Percentiles rank a stretch among this genome's conserved stretches.
phyloP scores from a whole-genome alignment of 2,329 filamentous ascomycete species.

The Fusarium aywerte region DNA sequence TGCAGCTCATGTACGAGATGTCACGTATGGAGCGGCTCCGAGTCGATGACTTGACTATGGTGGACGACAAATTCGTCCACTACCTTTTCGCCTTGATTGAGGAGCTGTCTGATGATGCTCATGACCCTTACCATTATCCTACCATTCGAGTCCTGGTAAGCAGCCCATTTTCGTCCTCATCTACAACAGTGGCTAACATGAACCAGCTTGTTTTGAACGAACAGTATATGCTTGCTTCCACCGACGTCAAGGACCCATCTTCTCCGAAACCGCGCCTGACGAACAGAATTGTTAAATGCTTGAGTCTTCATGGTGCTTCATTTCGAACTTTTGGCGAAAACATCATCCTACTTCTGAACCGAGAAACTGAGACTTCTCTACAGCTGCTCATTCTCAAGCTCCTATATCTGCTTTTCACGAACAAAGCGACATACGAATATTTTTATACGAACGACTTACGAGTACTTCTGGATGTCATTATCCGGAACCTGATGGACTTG shows the following conservation, averaged over 20 bases:
- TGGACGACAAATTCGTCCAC: conserved; percentile 82
- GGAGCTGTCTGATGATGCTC: conserved; percentile 82
- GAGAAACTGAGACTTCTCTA: conserved; percentile 92
- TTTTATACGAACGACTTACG: conserved; percentile 98
- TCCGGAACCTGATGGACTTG: conserved; percentile 95
- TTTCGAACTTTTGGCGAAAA: conserved; percentile 99
- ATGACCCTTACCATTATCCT: conserved; percentile 95
- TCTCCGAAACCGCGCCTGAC: conserved; percentile 70
- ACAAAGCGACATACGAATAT: conserved; percentile 90
- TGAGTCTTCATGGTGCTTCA: conserved; percentile 80
- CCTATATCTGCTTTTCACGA: conserved; percentile 94
- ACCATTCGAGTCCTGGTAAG: conserved; percentile 90
- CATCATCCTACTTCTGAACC: conserved; percentile 92
- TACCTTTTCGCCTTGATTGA: conserved; percentile 91
- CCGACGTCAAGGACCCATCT: conserved; percentile 56
- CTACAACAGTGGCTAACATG: conserved; percentile 28
- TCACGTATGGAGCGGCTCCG: conserved; percentile 87
- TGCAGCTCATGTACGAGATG: conserved; percentile 97
- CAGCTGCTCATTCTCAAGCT: conserved; percentile 97
- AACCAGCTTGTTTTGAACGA: conserved; percentile 90
- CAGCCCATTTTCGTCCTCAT: conserved; percentile 26
- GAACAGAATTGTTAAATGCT: conserved; percentile 91
- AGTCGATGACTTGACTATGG: conserved; percentile 78
- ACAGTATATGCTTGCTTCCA: conserved; percentile 90
- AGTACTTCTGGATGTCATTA: conserved; percentile 93